phyloP scores from a whole-genome alignment of 2,329 filamentous ascomycete species.

The Meredithiella fracta region DNA sequence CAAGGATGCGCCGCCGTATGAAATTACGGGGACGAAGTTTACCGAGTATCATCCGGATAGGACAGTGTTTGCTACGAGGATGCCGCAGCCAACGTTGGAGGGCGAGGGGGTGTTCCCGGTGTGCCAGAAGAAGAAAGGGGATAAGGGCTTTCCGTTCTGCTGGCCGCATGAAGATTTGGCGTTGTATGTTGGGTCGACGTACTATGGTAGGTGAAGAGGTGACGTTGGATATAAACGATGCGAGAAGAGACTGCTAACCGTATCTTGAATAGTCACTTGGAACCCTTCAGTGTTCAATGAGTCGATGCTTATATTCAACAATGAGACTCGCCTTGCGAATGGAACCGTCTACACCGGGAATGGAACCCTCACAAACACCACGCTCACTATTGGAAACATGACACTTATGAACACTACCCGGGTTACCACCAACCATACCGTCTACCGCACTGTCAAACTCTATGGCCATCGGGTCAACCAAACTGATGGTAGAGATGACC shows the following conservation, averaged over 20 bases:
- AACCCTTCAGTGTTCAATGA: conserved; percentile 34
- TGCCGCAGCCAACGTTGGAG: conserved; percentile 27
- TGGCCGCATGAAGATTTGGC: conserved; percentile 28
- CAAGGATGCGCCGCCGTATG: conserved; percentile 27
- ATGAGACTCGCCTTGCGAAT: conserved; percentile 17
- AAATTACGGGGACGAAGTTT: conserved; percentile 30
- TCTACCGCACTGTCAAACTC: conserved; percentile 14
- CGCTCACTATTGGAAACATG: not conserved
- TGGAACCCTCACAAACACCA: not conserved
- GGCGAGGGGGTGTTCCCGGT: conserved; percentile 30
- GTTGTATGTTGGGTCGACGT: conserved; percentile 29
- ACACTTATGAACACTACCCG: not conserved
- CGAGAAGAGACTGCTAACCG: not conserved
- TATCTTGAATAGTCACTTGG: conserved; percentile 34
- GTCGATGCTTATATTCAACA: conserved; percentile 22
- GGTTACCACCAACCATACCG: not conserved
- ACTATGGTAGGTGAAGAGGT: conserved; percentile 30
- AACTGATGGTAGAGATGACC: conserved; percentile 24
- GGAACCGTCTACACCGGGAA: conserved; percentile 19
- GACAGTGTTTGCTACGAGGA: conserved; percentile 29
- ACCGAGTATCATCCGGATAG: conserved; percentile 23
- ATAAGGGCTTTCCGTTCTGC: conserved; percentile 35
- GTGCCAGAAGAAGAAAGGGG: conserved; percentile 31
- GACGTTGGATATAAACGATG: not conserved
- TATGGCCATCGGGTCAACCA: conserved; percentile 26